phyloP scores from a whole-genome alignment of 768 basidiomycete species.

The Sistotremastrum suecicum region DNA sequence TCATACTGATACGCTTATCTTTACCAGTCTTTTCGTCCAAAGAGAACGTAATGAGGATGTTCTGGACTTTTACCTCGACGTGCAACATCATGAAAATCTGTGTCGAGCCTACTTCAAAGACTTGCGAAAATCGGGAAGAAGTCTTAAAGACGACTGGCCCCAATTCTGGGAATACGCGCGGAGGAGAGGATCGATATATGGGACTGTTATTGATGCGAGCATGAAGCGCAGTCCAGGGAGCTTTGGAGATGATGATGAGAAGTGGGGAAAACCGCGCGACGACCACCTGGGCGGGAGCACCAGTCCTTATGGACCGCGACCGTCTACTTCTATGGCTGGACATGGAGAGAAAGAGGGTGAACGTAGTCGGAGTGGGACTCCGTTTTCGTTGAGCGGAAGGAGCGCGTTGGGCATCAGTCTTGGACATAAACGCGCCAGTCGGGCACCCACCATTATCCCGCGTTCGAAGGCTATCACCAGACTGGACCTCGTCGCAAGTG shows the following conservation, averaged over 20 bases:
- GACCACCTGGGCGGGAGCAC: constrained; percentile 23
- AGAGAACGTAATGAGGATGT: constrained; percentile 94
- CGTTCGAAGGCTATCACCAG: constrained; percentile 85
- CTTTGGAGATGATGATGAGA: constrained; percentile 41
- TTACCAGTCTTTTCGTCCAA: constrained; percentile 76
- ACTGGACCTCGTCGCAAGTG: constrained; percentile 78
- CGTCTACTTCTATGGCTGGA: constrained; percentile 15
- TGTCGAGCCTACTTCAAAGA: constrained; percentile 99
- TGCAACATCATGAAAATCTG: constrained; percentile 97
- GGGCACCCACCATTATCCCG: constrained; percentile 89
- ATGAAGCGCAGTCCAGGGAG: constrained; percentile 74
- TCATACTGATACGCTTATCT: not conserved
- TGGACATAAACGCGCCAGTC: constrained; percentile 48
- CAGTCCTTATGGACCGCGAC: constrained; percentile 34
- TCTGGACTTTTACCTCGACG: constrained; percentile 97
- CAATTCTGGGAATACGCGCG: constrained; percentile 95
- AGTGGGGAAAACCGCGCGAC: constrained; percentile 37
- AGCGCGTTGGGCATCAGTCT: constrained; percentile 66
- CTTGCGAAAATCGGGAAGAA: constrained; percentile 83
- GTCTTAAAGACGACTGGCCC: constrained; percentile 96
- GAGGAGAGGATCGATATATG: constrained; percentile 84
- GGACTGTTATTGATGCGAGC: constrained; percentile 51
- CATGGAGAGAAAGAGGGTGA: constrained; percentile 17
- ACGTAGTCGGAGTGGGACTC: constrained; percentile 53
- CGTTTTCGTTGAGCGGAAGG: constrained; percentile 62